Evolutionary conservation across 768 basidiomycete species (phyloP), one percentile per base, ranked within the genome.

Genomic region (Mycena maculata): DNA sequence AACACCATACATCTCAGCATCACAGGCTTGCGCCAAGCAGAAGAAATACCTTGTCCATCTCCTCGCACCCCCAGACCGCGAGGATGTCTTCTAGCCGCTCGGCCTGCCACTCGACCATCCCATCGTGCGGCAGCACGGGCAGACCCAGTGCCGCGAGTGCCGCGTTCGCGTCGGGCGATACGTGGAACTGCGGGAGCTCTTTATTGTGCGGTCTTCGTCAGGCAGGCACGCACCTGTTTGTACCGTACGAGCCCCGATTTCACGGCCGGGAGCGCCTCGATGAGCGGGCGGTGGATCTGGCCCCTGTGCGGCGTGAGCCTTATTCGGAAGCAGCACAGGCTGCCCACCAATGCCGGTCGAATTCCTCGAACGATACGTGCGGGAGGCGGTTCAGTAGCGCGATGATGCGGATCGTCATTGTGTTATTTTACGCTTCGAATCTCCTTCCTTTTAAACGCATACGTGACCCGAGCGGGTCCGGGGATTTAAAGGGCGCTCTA

Each of bases 311-410:
- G 2, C 28, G 48, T 1, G 31, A n/a, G 25, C n/a, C 16, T n/a
- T 18, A 15, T 18, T 6, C 6, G 20, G 20, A 6, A 33, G 31
- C n/a, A 22, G n/a, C 7, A n/a, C n/a, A n/a, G n/a, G n/a, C n/a
- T n/a, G 22, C 41, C n/a, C 31, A 68, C 66, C 66, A 68, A 44
- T 68, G 66, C 15, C n/a, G 28, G 27, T 67, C 66, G 55, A 67
- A 67, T 45, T 67, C 38, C 49, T 67, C 66, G 42, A 68, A 68
- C 2, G 66, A 58, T 3, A 68, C 18, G 42, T 68, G 66, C 5
- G 66, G 66, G 33, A 68, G 60, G 48, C 66, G 66, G 10, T 25
- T 58, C 25, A 63, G n/a, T 5, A 53, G n/a, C 9, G 55, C 20
- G 18, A 67, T 62, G 31, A 67, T 39, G 33, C 66, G 66, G 60